A percentile compares a stretch with the other conserved stretches of the same genome.
Evolutionary conservation across 148 eudicot genomes (phyloP).

Genomic region (Linanthus parryae): DNA sequence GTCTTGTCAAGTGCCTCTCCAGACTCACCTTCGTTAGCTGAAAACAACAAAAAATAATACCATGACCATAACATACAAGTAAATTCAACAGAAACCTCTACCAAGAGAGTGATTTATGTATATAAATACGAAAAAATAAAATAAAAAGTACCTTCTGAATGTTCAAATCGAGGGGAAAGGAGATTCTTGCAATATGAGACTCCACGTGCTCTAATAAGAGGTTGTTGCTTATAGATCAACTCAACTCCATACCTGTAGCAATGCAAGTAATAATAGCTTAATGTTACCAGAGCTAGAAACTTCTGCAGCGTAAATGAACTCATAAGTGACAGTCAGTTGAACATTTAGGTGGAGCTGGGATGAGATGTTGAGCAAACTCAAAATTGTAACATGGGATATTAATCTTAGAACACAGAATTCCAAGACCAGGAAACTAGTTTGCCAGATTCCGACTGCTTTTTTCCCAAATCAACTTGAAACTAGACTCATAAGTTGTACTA

Average conservation of each 20-base stretch:
- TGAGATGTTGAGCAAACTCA: too few relatives aligned
- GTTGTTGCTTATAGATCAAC: constrained; percentile 74
- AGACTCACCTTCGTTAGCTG: constrained; percentile 66
- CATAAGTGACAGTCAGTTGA: constrained; percentile 15
- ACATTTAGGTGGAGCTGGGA: not conserved
- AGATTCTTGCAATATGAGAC: constrained; percentile 99
- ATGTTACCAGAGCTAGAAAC: constrained; percentile 27
- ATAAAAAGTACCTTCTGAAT: constrained; percentile 61
- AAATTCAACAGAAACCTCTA: not conserved
- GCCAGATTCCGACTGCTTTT: too few relatives aligned
- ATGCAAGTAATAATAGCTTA: too few relatives aligned
- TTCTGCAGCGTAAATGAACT: constrained; percentile 17
- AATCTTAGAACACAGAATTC: too few relatives aligned
- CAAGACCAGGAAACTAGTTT: too few relatives aligned
- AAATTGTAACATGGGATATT: too few relatives aligned
- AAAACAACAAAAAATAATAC: constrained; percentile 13
- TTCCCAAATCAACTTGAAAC: too few relatives aligned
- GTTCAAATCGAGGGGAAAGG: constrained; percentile 96
- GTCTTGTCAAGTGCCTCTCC: constrained; percentile 83
- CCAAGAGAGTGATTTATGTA: not conserved
- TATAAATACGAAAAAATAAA: not conserved
- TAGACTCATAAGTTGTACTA: too few relatives aligned
- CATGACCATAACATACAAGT: too few relatives aligned
- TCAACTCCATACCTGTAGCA: constrained; percentile 87
- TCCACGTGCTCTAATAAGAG: constrained; percentile 92